Conservation (phyloP, 2,329 filamentous ascomycete genomes). For the Berkeleyomyces rouxiae region DNA sequence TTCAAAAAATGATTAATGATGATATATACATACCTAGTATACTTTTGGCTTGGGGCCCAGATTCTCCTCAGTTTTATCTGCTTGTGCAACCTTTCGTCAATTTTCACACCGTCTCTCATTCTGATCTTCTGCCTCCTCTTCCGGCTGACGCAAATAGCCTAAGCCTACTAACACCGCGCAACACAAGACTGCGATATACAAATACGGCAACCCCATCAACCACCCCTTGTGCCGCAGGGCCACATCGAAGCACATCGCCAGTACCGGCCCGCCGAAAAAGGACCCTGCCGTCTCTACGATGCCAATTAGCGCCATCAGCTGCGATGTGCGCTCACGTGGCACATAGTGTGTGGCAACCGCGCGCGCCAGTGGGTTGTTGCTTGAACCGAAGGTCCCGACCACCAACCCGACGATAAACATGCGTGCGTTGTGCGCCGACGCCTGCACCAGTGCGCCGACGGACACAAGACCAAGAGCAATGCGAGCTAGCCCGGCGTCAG, state of each 20-base stretch:
- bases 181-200: constrained; percentile 23
- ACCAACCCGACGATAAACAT: constrained; percentile 25
- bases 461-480: constrained; percentile 21
- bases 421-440: constrained; percentile 20
- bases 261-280: constrained; percentile 25
- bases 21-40: not conserved
- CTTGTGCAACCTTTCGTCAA: not conserved
- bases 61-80: not conserved
- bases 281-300: constrained; percentile 25
- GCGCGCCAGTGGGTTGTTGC: constrained; percentile 23
- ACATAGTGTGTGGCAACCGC: constrained; percentile 27
- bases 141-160: constrained; percentile 21
- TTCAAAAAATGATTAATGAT: not conserved
- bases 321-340: constrained; percentile 23
- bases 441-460: constrained; percentile 22
- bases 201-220: constrained; percentile 26
- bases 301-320: constrained; percentile 26
- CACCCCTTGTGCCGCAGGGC: constrained; percentile 23
- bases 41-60: no score
- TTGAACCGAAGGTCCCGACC: constrained; percentile 24
- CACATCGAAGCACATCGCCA: constrained; percentile 24
- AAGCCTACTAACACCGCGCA: constrained; percentile 18
- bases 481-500: constrained; percentile 24
- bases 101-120: constrained; percentile 13
- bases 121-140: constrained; percentile 13